Evolutionary conservation across 257 asterid genomes (phyloP).

Genomic region (Nicotiana attenuata): DNA sequence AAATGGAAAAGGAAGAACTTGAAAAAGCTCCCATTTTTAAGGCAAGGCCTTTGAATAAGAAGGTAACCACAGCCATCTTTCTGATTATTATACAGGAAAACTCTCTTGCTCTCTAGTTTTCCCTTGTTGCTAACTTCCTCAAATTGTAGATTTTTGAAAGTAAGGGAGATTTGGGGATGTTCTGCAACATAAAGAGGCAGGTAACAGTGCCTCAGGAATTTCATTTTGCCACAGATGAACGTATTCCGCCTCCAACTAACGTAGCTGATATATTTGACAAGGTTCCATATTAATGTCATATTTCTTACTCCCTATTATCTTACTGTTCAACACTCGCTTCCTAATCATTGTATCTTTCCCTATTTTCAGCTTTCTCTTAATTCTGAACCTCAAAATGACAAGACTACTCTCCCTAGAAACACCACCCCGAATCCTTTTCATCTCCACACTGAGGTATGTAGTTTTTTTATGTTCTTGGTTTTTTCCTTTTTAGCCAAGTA

Average conservation of each 20-base stretch:
- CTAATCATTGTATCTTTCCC: not conserved
- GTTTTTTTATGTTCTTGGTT: not conserved
- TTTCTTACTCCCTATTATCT: not conserved
- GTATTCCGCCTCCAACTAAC: conserved; percentile 71
- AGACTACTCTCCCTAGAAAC: conserved; percentile 46
- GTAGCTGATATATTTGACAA: conserved; percentile 74
- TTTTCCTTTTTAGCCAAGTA: not conserved
- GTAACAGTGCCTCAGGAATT: conserved; percentile 79
- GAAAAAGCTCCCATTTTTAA: conserved; percentile 73
- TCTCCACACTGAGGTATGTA: conserved; percentile 76
- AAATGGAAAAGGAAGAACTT: conserved; percentile 68
- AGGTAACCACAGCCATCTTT: conserved; percentile 36
- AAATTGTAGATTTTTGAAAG: conserved; percentile 71
- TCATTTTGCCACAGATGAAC: conserved; percentile 72
- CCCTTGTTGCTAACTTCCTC: not conserved
- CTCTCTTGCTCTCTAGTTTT: not conserved
- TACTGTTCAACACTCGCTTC: not conserved
- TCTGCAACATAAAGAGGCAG: conserved; percentile 71
- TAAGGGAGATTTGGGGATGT: conserved; percentile 83
- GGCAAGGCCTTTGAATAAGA: conserved; percentile 88
- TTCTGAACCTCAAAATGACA: conserved; percentile 64
- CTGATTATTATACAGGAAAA: not conserved
- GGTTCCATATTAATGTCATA: conserved; percentile 23
- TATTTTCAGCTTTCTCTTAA: conserved; percentile 60
- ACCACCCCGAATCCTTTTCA: conserved; percentile 79